phyloP scores from a whole-genome alignment of 176 grass and related monocot genomes.

The sorghum (Sorghum bicolor) region Sorghum_bicolor_NCBIv3 NC_012879.2:2858501-2859000 shows the following conservation, averaged over 20 bases:
- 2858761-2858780: not conserved
- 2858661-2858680: not conserved
- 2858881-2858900: not conserved
- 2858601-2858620: not conserved
- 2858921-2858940: not conserved
- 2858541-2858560: slow-evolving; percentile 2
- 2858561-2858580: slow-evolving; percentile 28
- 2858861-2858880: not conserved
- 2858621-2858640: slow-evolving; percentile 12
- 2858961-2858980: not conserved
- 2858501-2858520: not conserved
- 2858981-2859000: not conserved
- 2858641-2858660: slow-evolving; percentile 1
- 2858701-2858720: slow-evolving; percentile 7
- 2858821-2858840: slow-evolving; percentile 6
- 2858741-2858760: slow-evolving; percentile 26
- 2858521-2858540: not conserved
- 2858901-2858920: not conserved
- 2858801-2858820: slow-evolving; percentile 31
- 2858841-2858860: not conserved
- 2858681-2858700: not conserved
- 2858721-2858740: not conserved
- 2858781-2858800: slow-evolving; percentile 28
- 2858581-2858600: slow-evolving; percentile 3
- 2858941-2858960: not conserved